Percentiles rank a stretch among this genome's conserved stretches.
These are phyloP conservation scores for Xylaria telfairii DNA, from an alignment of 495 filamentous ascomycete genomes.

Conservation along the genomic window DNA sequence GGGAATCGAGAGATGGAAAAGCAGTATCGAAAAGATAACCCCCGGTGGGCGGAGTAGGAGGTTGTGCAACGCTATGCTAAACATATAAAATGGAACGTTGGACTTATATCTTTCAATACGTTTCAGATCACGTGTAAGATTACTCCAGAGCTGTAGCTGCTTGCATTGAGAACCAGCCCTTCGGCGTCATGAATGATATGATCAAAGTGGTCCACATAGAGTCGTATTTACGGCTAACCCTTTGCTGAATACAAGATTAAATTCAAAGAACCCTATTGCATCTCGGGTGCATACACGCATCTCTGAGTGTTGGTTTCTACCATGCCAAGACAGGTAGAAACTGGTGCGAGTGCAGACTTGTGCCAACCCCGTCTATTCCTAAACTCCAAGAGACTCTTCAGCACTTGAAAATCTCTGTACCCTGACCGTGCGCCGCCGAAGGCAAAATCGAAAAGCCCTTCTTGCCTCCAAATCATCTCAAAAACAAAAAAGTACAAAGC, in stretches of 20 bases:
- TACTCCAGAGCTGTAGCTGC: background rate
- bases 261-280: background rate
- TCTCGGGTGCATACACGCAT: background rate
- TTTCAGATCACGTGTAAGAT: slow-evolving; percentile 10
- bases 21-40: slow-evolving; percentile 47
- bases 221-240: background rate
- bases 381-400: slow-evolving; percentile 56
- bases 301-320: background rate
- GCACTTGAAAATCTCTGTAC: slow-evolving; percentile 57
- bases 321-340: background rate
- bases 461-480: background rate
- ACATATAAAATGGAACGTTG: slow-evolving; percentile 13
- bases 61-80: background rate
- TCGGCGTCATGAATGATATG: background rate
- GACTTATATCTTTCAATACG: background rate
- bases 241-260: background rate
- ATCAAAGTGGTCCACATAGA: background rate
- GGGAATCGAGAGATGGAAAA: slow-evolving; percentile 61
- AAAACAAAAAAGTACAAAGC: slow-evolving; percentile 14
- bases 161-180: background rate
- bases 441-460: background rate
- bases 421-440: slow-evolving; percentile 16
- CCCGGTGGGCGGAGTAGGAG: slow-evolving; percentile 52
- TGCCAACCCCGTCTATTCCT: slow-evolving; percentile 9
- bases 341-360: background rate